Base-by-base conservation (phyloP, 1,284 basidiomycete species). In the Rhodotorula sp. region DNA sequence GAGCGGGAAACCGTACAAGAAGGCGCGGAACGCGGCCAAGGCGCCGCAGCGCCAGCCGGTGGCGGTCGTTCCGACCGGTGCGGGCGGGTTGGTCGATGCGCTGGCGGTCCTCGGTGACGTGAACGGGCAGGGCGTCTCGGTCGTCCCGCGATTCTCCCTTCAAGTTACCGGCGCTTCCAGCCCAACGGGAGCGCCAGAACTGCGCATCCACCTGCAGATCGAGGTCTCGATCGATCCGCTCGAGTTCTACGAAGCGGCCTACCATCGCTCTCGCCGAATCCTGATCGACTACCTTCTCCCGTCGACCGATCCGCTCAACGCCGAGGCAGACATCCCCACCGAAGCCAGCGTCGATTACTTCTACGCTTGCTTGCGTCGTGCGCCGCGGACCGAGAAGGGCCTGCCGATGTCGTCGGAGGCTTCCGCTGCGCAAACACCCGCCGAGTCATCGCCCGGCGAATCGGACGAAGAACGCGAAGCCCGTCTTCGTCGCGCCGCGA, bases 221-320 rank as follows among this genome's bases (percentile, higher is more conserved):
- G 21, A 20, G 3, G 68, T 69, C n/a, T 23, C 15, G n/a, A 34
- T 76, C 67, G 26, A 49, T 1, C 63, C 57, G 1, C 3, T 12
- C 5, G 29, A 29, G 14, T 76, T 69, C 65, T 56, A 51, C 26
- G 12, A 59, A 8, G n/a, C 58, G 3, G 4, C 60, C 14, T 62
- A 64, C 54, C 64, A 67, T 3, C 60, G 65, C 49, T 26, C 70
- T 15, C 65, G 68, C 29, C 70, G 64, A 26, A 58, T 76, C 39
- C 16, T 76, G 20, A 6, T 76, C 67, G 57, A 70, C n/a, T 39
- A 39, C 26, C 58, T 76, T 20, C 54, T 76, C 12, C 75, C 75
- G 0, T 29, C 43, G 21, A 54, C 54, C 20, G 54, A 56, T 1
- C 54, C 63, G 15, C 39, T 60, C 16, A 15, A 15, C 58, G 18